These are phyloP conservation scores for Globisporangium recalcitrans DNA, from an alignment of 352 stramenopile genomes.

Conservation along the genomic window DNA sequence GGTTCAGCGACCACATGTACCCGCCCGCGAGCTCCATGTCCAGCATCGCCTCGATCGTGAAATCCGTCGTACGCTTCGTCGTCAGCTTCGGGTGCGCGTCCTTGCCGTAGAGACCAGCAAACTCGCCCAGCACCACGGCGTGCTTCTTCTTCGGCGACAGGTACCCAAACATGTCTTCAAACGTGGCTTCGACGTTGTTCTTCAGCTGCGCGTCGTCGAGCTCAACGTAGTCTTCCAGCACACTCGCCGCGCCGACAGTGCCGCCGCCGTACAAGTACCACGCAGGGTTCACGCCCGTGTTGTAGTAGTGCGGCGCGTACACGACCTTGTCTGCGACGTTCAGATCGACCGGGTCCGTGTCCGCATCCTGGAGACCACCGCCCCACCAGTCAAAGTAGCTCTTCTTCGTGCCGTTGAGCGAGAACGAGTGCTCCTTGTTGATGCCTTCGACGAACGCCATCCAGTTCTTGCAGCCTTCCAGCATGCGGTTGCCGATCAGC, in stretches of 20 bases:
- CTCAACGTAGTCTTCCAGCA: slow-evolving; percentile 36
- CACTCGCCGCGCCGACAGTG: slow-evolving; percentile 22
- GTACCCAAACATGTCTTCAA: slow-evolving; percentile 72
- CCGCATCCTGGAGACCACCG: slow-evolving; percentile 44
- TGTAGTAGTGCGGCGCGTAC: slow-evolving; percentile 77
- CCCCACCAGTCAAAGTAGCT: slow-evolving; percentile 74
- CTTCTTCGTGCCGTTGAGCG: slow-evolving; percentile 23
- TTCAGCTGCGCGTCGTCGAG: slow-evolving; percentile 48
- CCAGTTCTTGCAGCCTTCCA: slow-evolving; percentile 59
- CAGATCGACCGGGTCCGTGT: slow-evolving; percentile 33
- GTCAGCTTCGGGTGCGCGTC: slow-evolving; percentile 45
- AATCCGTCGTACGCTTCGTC: slow-evolving; percentile 60
- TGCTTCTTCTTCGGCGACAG: slow-evolving; percentile 36
- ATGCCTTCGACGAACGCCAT: slow-evolving; percentile 66
- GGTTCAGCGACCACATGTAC: slow-evolving; percentile 80
- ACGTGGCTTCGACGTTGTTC: slow-evolving; percentile 54
- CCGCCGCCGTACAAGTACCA: slow-evolving; percentile 59
- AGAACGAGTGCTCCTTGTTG: slow-evolving; percentile 43
- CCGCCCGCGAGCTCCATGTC: slow-evolving; percentile 47
- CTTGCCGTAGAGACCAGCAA: slow-evolving; percentile 59
- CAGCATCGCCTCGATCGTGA: slow-evolving; percentile 61
- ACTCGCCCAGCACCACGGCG: slow-evolving; percentile 63
- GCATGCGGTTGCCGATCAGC: slow-evolving; percentile 59
- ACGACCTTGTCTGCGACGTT: slow-evolving; percentile 51
- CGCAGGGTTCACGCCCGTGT: slow-evolving; percentile 55